phyloP scores from a whole-genome alignment of 768 basidiomycete species.

The Auriscalpium orientale region DNA sequence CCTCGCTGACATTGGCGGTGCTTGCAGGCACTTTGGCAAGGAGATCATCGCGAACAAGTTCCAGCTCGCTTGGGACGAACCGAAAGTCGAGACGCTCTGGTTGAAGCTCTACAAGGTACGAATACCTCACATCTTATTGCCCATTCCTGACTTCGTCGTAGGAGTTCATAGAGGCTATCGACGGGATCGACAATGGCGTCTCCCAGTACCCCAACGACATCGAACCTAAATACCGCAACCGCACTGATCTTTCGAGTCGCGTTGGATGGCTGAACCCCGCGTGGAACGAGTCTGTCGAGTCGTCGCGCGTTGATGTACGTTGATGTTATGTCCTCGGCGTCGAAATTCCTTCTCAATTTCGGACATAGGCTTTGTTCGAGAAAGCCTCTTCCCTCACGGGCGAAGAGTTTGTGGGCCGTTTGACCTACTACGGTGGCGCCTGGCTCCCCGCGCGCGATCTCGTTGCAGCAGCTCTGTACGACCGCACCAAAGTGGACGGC shows the following conservation, averaged over 20 bases:
- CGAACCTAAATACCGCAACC: slow-evolving; percentile 61
- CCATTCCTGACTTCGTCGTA: slow-evolving; percentile 21
- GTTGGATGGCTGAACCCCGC: slow-evolving; percentile 81
- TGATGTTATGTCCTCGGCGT: background rate
- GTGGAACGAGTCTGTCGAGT: slow-evolving; percentile 79
- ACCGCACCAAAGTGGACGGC: slow-evolving; percentile 53
- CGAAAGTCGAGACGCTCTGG: slow-evolving; percentile 71
- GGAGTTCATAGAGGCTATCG: slow-evolving; percentile 93
- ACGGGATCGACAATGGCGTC: slow-evolving; percentile 94
- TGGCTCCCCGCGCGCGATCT: slow-evolving; percentile 91
- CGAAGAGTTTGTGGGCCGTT: slow-evolving; percentile 69
- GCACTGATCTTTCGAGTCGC: slow-evolving; percentile 80
- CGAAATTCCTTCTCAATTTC: background rate
- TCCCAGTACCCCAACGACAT: slow-evolving; percentile 66
- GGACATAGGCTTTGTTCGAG: slow-evolving; percentile 54
- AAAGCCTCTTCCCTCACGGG: slow-evolving; percentile 81
- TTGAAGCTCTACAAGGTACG: slow-evolving; percentile 80
- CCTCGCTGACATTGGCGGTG: background rate
- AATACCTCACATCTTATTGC: background rate
- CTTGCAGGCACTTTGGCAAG: slow-evolving; percentile 74
- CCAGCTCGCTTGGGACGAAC: slow-evolving; percentile 43
- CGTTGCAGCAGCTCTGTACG: slow-evolving; percentile 51
- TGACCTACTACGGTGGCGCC: slow-evolving; percentile 78
- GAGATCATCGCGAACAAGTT: slow-evolving; percentile 68
- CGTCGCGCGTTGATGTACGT: slow-evolving; percentile 68